Evolutionary conservation across 2,329 filamentous ascomycete genomes (phyloP).

Genomic region (Scedosporium boydii): DNA sequence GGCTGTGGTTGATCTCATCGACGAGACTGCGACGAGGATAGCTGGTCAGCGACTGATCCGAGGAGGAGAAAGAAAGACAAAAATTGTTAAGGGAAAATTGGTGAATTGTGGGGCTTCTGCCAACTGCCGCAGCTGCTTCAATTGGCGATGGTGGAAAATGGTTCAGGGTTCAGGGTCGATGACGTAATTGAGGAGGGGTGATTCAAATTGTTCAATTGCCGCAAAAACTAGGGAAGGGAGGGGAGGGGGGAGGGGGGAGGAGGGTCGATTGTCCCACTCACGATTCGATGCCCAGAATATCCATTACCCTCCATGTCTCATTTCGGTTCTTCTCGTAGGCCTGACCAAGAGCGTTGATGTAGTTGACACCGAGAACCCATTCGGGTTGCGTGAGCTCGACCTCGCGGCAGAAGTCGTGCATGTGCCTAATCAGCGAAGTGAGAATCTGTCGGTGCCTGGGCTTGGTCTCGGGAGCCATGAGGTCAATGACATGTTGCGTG

Average conservation of each 20-base stretch:
- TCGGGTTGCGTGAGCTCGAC: conserved; percentile 68
- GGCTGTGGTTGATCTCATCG: conserved; percentile 57
- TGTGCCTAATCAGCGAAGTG: conserved; percentile 54
- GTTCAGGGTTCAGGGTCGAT: neutral
- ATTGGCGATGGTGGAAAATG: too few relatives aligned
- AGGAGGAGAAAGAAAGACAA: neutral
- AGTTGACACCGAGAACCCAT: conserved; percentile 67
- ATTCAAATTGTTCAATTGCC: conserved; percentile 4
- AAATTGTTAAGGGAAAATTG: neutral
- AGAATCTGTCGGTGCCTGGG: conserved; percentile 57
- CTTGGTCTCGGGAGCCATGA: conserved; percentile 60
- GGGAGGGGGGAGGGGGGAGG: neutral
- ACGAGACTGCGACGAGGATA: conserved; percentile 36
- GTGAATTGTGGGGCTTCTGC: neutral
- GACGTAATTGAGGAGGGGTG: neutral
- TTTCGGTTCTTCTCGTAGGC: conserved; percentile 60
- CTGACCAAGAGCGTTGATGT: conserved; percentile 66
- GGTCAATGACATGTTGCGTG: conserved; percentile 62
- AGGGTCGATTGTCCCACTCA: conserved; percentile 18
- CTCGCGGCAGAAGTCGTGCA: conserved; percentile 72
- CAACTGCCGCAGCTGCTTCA: too few relatives aligned
- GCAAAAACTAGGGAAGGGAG: neutral
- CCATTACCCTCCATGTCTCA: conserved; percentile 63
- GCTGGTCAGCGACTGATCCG: neutral
- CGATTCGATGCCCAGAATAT: conserved; percentile 67